Percentiles rank a stretch among this genome's conserved stretches.
phyloP scores from a whole-genome alignment of 768 basidiomycete species.

The Pleurotus eryngii region DNA sequence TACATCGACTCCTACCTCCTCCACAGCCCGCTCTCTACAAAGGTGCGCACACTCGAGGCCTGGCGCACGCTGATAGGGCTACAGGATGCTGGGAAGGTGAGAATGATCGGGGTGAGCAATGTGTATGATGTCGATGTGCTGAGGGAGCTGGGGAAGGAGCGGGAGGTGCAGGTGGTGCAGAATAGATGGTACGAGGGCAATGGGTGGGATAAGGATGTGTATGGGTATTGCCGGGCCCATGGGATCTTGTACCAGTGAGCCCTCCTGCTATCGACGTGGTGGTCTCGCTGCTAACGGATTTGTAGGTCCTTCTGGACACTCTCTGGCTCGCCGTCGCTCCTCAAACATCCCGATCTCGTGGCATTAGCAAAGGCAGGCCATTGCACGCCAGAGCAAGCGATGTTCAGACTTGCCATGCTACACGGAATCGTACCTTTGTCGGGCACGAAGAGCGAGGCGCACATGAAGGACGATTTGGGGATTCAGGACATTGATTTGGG shows the following conservation, averaged over 20 bases:
- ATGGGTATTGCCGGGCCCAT: constrained; percentile 59
- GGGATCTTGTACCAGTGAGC: constrained; percentile 71
- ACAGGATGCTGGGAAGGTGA: constrained; percentile 63
- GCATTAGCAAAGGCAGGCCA: constrained; percentile 41
- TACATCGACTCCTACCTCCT: constrained; percentile 80
- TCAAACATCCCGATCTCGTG: constrained; percentile 44
- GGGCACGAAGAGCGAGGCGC: constrained; percentile 64
- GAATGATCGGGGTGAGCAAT: constrained; percentile 74
- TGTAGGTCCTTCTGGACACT: constrained; percentile 88
- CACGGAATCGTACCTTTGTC: constrained; percentile 69
- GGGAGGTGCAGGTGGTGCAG: constrained; percentile 72
- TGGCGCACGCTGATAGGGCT: constrained; percentile 61
- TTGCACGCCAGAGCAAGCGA: constrained; percentile 60
- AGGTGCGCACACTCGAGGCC: constrained; percentile 61
- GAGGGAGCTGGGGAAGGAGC: constrained; percentile 44
- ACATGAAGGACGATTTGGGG: constrained; percentile 66
- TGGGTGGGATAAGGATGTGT: constrained; percentile 65
- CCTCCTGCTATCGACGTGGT: neutral
- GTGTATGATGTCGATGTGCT: constrained; percentile 63
- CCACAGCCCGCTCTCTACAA: constrained; percentile 66
- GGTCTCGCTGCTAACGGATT: neutral
- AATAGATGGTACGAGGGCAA: constrained; percentile 86
- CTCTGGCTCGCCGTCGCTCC: constrained; percentile 66
- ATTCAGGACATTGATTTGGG: constrained; percentile 24
- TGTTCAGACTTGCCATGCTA: constrained; percentile 68